Evolutionary conservation across 345 rosid species (phyloP), one percentile per base, ranked within the genome.

Genomic region (Lumnitzera littorea): DNA sequence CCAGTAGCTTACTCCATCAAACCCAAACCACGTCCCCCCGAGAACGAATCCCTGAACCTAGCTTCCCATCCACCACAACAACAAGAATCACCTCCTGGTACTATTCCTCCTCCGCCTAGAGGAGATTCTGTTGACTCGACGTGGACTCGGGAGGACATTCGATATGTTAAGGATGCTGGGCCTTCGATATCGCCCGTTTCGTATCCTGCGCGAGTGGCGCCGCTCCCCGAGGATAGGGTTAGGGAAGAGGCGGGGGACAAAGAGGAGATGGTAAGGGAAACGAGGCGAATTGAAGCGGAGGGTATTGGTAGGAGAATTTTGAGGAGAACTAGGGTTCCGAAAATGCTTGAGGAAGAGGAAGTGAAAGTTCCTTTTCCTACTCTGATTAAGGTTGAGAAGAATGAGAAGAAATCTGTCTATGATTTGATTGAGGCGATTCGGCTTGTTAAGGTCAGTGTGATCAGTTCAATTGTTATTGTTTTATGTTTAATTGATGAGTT

Each of bases 391-490:
- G 78, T 86, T 8, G 84, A 68, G 64, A 71, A 80, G 82, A 90
- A 70, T 50, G 88, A 86, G 59, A 86, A 74, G 70, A 77, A 66
- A 27, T 69, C 86, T 46, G 62, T 83, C 70, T 73, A 81, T 43
- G 99, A 94, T 76, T 83, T 94, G 78, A 70, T 62, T 73, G 96
- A 94, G 48, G 99, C 99, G 48, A 84, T 94, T 67, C 75, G 73
- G 65, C 86, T 82, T 67, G 80, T 90, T 68, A 90, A 90, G 99
- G 99, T 94, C 66, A 56, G 74, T 56, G 23, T 53, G 5, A 6
- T 12, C 17, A n/a, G 57, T 55, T 60, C 55, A 12, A 57, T 13
- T 16, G 24, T 15, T 41, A 13, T 52, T 14, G 24, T 15, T 29
- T 36, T 36, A 36, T 59, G 36, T 31, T 65, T 12, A 5, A 25